These are phyloP conservation scores for Hypoxylon sp. DNA, from an alignment of 2,329 filamentous ascomycete genomes.

Conservation along the genomic window DNA sequence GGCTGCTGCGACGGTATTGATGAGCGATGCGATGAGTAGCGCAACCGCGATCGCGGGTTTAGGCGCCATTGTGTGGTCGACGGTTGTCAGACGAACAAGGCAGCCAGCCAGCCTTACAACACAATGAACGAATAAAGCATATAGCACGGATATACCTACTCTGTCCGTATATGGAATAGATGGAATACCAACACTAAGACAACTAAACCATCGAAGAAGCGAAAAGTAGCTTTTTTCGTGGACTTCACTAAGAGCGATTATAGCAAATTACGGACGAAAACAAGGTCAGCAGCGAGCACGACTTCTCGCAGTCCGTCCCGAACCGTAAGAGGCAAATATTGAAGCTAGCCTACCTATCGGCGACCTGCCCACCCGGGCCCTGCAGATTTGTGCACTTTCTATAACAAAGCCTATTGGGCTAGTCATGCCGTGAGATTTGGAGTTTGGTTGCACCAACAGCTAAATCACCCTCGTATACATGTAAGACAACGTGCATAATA, in stretches of 20 bases:
- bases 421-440: conserved; percentile 40
- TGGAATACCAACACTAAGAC: conserved; percentile 1
- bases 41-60: neutral
- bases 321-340: conserved; percentile 23
- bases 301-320: conserved; percentile 19
- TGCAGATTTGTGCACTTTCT: conserved; percentile 28
- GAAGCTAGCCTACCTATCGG: conserved; percentile 38
- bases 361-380: conserved; percentile 34
- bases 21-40: conserved; percentile 21
- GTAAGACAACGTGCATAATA: conserved; percentile 41
- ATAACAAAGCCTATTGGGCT: conserved; percentile 35
- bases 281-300: conserved; percentile 27
- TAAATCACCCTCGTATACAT: conserved; percentile 13
- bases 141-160: conserved; percentile 6
- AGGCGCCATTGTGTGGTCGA: conserved; percentile 29
- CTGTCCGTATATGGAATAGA: neutral
- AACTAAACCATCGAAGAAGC: conserved; percentile 1
- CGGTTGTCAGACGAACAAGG: conserved; percentile 19
- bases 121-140: conserved; percentile 23
- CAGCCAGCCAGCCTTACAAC: conserved; percentile 30
- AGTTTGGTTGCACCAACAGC: conserved; percentile 36
- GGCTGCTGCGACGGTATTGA: conserved; percentile 4
- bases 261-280: conserved; percentile 16
- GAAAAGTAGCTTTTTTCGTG: conserved; percentile 2
- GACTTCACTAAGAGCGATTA: conserved; percentile 3